Evolutionary conservation across 2,329 filamentous ascomycete species (phyloP), one percentile per base, ranked within the genome.

Genomic region (Anisogramma anomala): DNA sequence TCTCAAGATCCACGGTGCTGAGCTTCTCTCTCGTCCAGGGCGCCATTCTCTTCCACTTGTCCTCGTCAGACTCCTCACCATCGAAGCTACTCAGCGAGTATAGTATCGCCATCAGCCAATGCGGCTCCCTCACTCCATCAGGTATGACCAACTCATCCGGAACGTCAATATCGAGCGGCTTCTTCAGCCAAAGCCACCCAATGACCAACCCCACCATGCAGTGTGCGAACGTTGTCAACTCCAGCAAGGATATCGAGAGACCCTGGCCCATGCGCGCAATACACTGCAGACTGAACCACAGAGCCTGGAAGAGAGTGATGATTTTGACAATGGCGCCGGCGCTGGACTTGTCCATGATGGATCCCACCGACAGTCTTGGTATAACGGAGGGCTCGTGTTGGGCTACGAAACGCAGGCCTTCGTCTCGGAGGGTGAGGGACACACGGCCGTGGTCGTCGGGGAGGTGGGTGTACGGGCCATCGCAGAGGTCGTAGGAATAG

Each of bases 221-320:
- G 47, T 60, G 55, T 1, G 50, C 49, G n/a, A 58, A 38, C 2
- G 55, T 58, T 35, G 55, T 51, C 1, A 59, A 30, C 36, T 62
- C 56, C 10, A 62, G 50, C 6, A 60, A 50, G 1, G 55, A 55
- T 4, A 62, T 36, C 4, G 59, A 54, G 2, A 62, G 48, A 3
- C 50, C 45, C 28, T 57, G 47, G 3, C 45, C 45, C 9, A 54
- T 43, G 3, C 60, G 52, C 10, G 52, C 54, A 20, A 62, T 41
- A 26, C 45, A 48, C 38, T 63, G 58, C 2, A 59, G 26, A 4
- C 57, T 40, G 39, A 63, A 58, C 59, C 60, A 64, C 17, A 47
- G 39, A 1, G 55, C 57, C 47, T 63, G 61, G 3, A 61, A 23
- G 20, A 52, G 50, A 2, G 56, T 54, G 6, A 64, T 44, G 1